Percentiles rank a stretch among this genome's conserved stretches.
phyloP scores from a whole-genome alignment of 306 rosid genomes.

The Luffa aegyptiaca region DNA sequence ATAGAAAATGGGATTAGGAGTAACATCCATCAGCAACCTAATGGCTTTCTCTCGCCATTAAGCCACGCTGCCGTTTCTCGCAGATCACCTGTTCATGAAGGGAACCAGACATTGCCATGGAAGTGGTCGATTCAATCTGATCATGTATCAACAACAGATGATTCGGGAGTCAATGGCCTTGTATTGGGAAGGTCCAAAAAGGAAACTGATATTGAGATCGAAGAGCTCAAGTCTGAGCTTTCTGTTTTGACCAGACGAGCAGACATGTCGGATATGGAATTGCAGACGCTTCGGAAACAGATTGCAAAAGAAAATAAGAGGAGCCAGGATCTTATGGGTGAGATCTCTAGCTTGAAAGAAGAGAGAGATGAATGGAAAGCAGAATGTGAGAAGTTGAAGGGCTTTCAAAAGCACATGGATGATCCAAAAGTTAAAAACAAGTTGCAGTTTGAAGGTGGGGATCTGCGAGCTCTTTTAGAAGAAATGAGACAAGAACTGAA shows the following conservation, averaged over 20 bases:
- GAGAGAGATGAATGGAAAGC: slow-evolving; percentile 54
- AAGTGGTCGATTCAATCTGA: slow-evolving; percentile 62
- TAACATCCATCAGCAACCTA: slow-evolving; percentile 24
- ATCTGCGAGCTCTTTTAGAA: slow-evolving; percentile 49
- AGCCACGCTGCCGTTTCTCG: slow-evolving; percentile 22
- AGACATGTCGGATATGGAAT: slow-evolving; percentile 74
- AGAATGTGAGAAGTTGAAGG: slow-evolving; percentile 62
- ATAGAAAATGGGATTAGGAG: slow-evolving; percentile 41
- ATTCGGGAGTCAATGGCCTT: slow-evolving; percentile 27
- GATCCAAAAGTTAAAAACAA: slow-evolving; percentile 46
- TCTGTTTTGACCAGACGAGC: slow-evolving; percentile 61
- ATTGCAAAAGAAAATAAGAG: slow-evolving; percentile 72
- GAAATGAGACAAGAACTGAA: slow-evolving; percentile 78
- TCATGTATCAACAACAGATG: slow-evolving; percentile 30
- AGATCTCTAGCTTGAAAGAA: slow-evolving; percentile 58
- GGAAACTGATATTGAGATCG: slow-evolving; percentile 37
- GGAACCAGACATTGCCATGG: slow-evolving; percentile 41
- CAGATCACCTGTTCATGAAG: slow-evolving; percentile 28
- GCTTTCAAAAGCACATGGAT: slow-evolving; percentile 43
- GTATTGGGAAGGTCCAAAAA: slow-evolving; percentile 28
- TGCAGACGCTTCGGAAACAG: slow-evolving; percentile 87
- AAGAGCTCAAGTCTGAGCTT: slow-evolving; percentile 64
- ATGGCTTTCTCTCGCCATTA: slow-evolving; percentile 13
- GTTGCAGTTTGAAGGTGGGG: slow-evolving; percentile 53
- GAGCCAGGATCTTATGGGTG: slow-evolving; percentile 71